Conservation (phyloP, 768 basidiomycete genomes). For the Dioszegia hungarica region DNA sequence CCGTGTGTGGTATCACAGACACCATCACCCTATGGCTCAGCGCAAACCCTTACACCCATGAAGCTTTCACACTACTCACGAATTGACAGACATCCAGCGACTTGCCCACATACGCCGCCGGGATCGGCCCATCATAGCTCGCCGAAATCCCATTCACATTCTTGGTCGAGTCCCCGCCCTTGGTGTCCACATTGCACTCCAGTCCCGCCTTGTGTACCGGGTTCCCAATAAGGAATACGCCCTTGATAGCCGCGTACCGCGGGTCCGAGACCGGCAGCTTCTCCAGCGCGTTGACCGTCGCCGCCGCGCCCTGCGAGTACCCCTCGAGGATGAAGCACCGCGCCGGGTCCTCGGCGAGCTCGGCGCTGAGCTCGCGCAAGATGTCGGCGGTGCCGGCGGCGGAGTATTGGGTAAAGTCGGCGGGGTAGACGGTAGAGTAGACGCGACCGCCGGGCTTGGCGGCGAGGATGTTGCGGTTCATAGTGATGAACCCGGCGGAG, state of each 20-base stretch:
- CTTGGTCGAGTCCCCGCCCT: constrained; percentile 16
- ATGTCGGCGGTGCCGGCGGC: constrained; percentile 18
- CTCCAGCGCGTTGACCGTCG: constrained; percentile 14
- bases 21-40: constrained; percentile 2
- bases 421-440: constrained; percentile 25
- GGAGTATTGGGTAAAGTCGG: constrained; percentile 15
- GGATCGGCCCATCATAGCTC: constrained; percentile 3
- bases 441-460: constrained; percentile 10
- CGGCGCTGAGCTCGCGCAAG: constrained; percentile 5
- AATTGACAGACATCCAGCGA: constrained; percentile 21
- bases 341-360: constrained; percentile 8
- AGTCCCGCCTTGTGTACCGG: constrained; percentile 14
- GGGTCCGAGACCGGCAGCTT: constrained; percentile 2
- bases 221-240: constrained; percentile 27
- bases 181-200: constrained; percentile 17
- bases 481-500: constrained; percentile 22
- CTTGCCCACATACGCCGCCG: constrained; percentile 14
- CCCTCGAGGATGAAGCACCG: constrained; percentile 22
- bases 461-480: constrained; percentile 11
- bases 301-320: constrained; percentile 24
- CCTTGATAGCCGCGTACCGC: constrained; percentile 19
- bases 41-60: neutral
- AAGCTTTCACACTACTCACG: constrained; percentile 12
- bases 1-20: constrained; percentile 23
- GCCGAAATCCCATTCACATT: constrained; percentile 12